Evolutionary conservation across 148 eudicot genomes (phyloP).

Genomic region (Rhododendron mucronatum): DNA sequence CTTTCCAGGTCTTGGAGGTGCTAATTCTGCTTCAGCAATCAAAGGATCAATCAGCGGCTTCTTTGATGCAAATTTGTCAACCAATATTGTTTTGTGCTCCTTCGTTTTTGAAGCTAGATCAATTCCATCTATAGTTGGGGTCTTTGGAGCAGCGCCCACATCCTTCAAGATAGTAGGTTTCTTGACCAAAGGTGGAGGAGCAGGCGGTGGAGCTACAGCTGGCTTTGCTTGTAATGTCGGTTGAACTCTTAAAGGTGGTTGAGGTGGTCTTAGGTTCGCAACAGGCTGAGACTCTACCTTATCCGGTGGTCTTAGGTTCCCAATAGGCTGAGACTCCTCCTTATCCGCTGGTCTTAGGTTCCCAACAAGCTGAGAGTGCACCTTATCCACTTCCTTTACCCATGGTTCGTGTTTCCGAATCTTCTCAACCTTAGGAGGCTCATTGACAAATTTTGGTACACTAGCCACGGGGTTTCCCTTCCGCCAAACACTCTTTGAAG

Average conservation of each 20-base stretch:
- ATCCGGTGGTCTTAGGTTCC: constrained; percentile 31
- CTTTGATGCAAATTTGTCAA: constrained; percentile 85
- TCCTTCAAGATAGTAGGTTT: constrained; percentile 68
- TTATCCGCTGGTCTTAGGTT: constrained; percentile 26
- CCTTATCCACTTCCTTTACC: constrained; percentile 26
- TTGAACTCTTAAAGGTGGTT: constrained; percentile 52
- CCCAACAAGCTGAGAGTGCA: constrained; percentile 29
- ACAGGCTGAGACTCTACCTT: constrained; percentile 29
- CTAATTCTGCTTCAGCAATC: constrained; percentile 64
- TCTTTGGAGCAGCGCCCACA: constrained; percentile 52
- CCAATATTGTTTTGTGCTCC: constrained; percentile 73
- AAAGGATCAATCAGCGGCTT: constrained; percentile 63
- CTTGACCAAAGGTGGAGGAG: constrained; percentile 51
- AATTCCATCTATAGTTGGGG: constrained; percentile 29
- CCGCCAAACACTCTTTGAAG: constrained; percentile 82
- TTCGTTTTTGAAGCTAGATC: constrained; percentile 36
- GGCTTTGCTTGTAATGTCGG: constrained; percentile 71
- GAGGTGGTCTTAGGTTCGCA: constrained; percentile 41
- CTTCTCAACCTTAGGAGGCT: constrained; percentile 41
- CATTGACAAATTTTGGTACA: constrained; percentile 54
- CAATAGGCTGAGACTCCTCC: not conserved
- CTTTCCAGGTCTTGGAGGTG: constrained; percentile 72
- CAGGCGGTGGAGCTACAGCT: constrained; percentile 61
- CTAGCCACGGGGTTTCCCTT: constrained; percentile 74
- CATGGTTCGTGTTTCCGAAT: constrained; percentile 26